Percentiles rank a stretch among this genome's conserved stretches.
phyloP scores from a whole-genome alignment of 2,329 filamentous ascomycete species.

The Neofusicoccum umdonicola region DNA sequence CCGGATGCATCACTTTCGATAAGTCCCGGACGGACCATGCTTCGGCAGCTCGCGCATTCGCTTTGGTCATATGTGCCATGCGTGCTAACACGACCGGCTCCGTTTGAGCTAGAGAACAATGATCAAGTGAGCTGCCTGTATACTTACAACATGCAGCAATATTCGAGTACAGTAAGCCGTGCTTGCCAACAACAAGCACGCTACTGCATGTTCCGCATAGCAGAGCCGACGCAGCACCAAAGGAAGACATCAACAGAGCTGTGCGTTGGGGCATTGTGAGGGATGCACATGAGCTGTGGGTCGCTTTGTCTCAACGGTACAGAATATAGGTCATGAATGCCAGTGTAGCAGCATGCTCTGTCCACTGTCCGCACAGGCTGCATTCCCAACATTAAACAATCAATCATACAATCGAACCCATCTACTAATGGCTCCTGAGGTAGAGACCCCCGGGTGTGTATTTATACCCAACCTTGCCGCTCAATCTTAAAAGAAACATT shows the following conservation, averaged over 20 bases:
- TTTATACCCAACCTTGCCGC: background rate
- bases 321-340: background rate
- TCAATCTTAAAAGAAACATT: background rate
- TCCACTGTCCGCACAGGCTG: background rate
- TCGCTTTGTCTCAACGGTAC: background rate
- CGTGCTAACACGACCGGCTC: no score
- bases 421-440: background rate
- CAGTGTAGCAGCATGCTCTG: background rate
- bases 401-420: background rate
- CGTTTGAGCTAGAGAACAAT: no score
- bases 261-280: no score
- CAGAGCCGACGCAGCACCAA: no score
- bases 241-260: no score
- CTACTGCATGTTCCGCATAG: no score
- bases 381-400: background rate
- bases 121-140: no score
- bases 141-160: no score
- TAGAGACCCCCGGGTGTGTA: background rate
- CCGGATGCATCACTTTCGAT: background rate
- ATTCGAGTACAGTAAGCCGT: no score
- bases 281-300: background rate
- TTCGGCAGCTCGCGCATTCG: no score
- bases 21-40: background rate
- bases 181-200: no score
- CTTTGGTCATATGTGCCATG: no score